phyloP scores from a whole-genome alignment of 1,284 basidiomycete genomes.

The Spongispora temasekensis region DNA sequence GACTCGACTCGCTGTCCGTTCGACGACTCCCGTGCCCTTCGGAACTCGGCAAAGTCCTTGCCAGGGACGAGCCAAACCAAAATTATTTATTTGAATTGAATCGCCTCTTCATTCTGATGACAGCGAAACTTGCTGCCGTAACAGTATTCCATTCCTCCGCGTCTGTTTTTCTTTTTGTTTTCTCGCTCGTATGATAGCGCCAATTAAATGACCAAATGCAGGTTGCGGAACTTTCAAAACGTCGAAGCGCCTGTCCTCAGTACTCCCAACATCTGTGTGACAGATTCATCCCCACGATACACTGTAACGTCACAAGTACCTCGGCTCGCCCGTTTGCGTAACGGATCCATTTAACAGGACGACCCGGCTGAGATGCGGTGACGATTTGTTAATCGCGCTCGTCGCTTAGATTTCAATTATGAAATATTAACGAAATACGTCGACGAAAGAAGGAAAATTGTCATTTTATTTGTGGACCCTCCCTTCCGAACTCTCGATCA shows the following conservation, averaged over 20 bases:
- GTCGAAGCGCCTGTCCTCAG: too few relatives aligned
- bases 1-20: too few relatives aligned
- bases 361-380: neutral
- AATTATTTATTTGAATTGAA: constrained; percentile 9
- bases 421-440: constrained; percentile 19
- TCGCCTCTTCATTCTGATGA: neutral
- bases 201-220: too few relatives aligned
- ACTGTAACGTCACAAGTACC: too few relatives aligned
- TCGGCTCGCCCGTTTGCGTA: constrained; percentile 6
- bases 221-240: too few relatives aligned
- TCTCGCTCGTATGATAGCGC: too few relatives aligned
- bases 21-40: neutral
- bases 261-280: too few relatives aligned
- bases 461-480: constrained; percentile 3
- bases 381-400: neutral
- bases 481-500: constrained; percentile 22
- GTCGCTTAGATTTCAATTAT: constrained; percentile 5
- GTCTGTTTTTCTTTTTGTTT: too few relatives aligned
- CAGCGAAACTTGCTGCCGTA: constrained; percentile 5
- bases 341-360: neutral
- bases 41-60: constrained; percentile 2
- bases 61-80: constrained; percentile 3
- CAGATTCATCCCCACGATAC: too few relatives aligned
- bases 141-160: constrained; percentile 12
- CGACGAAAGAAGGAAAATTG: constrained; percentile 16